Evolutionary conservation across 331 rosid genomes (phyloP).

Genomic region (Phaseolus coccineus): DNA sequence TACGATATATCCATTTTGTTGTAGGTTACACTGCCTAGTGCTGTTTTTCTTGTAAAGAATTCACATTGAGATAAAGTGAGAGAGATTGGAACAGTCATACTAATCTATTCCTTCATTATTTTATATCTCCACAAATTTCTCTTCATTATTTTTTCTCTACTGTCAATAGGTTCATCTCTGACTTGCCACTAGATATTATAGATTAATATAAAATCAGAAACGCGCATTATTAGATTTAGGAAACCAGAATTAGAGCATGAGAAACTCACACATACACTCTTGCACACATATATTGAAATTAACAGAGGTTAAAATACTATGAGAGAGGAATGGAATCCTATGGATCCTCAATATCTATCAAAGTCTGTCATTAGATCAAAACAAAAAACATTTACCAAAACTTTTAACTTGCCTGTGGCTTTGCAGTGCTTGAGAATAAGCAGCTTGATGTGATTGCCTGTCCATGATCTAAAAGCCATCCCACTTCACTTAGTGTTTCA

Average conservation of each 20-base stretch:
- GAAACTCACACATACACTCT: neutral
- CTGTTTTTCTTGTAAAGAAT: neutral
- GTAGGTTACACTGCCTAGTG: neutral
- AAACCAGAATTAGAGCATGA: neutral
- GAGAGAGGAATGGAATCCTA: conserved; percentile 3
- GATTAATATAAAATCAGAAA: neutral
- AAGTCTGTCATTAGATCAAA: conserved; percentile 16
- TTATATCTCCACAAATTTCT: neutral
- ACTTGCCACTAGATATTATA: conserved; percentile 8
- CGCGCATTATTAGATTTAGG: neutral
- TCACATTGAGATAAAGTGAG: neutral
- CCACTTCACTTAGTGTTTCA: conserved; percentile 75
- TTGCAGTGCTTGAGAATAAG: conserved; percentile 70
- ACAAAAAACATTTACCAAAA: neutral
- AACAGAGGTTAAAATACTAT: conserved; percentile 4
- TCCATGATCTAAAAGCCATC: conserved; percentile 83
- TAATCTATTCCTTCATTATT: neutral
- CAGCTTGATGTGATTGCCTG: conserved; percentile 79
- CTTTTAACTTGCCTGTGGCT: conserved; percentile 71
- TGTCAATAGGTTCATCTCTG: neutral
- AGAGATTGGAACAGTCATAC: neutral
- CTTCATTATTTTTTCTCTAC: neutral
- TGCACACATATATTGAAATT: neutral
- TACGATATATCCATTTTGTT: neutral
- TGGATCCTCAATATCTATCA: conserved; percentile 19